phyloP scores from a whole-genome alignment of 108 stramenopile species.

The Pinguiococcus pyrenoidosus region DNA sequence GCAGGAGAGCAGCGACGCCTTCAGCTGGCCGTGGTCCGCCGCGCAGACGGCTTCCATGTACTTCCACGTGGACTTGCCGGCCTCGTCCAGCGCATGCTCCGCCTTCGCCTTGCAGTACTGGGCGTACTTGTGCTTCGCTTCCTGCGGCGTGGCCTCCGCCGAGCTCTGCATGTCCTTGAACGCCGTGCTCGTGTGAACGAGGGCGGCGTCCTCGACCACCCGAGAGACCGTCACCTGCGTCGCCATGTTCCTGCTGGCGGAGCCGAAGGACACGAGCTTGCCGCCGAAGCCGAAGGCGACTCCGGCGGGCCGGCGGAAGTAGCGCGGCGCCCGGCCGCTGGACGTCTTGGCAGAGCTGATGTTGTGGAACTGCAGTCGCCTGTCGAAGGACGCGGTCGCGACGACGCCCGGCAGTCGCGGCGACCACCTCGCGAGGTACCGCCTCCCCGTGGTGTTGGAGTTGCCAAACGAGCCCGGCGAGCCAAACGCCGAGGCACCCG shows the following conservation, averaged over 20 bases:
- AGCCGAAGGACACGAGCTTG: constrained; percentile 50
- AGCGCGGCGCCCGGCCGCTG: constrained; percentile 75
- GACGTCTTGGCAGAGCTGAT: constrained; percentile 46
- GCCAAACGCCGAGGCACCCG: constrained; percentile 1
- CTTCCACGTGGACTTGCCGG: too few relatives aligned
- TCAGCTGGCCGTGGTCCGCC: too few relatives aligned
- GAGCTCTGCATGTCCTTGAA: too few relatives aligned
- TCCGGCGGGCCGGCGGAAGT: constrained; percentile 67
- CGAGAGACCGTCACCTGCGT: constrained; percentile 12
- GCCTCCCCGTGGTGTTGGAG: constrained; percentile 5
- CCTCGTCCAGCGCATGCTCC: too few relatives aligned
- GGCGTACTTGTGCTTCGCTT: neutral
- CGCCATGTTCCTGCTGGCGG: neutral
- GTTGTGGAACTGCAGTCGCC: constrained; percentile 82
- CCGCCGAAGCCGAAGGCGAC: constrained; percentile 87
- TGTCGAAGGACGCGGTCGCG: constrained; percentile 79
- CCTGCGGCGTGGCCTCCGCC: too few relatives aligned
- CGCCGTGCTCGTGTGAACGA: too few relatives aligned
- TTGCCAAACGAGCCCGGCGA: neutral
- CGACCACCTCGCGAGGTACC: constrained; percentile 78
- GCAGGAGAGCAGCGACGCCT: too few relatives aligned
- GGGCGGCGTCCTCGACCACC: constrained; percentile 50
- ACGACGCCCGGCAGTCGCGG: constrained; percentile 70
- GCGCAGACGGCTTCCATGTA: too few relatives aligned
- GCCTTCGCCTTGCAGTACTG: neutral